Base-by-base conservation (phyloP, 345 rosid species). In the Eucalyptus rudis region DNA sequence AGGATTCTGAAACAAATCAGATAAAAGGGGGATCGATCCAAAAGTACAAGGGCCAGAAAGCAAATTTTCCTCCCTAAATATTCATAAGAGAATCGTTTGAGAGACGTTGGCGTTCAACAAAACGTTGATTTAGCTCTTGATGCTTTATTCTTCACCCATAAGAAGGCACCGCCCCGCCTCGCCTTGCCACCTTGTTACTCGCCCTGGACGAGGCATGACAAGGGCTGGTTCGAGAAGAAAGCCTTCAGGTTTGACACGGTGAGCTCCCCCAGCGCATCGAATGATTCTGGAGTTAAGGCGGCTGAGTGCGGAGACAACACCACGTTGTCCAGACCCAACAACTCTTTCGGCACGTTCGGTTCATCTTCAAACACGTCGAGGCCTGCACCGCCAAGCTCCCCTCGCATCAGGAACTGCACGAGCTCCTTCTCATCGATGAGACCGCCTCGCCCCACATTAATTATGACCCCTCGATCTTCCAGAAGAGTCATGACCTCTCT, bases 281-380 rank as follows among this genome's bases (percentile, higher is more conserved):
- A 66, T 36, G 93, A 92, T 91, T 94, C 96, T 1, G 95, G 93
- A 8, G 99, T 97, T n/a, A 49, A 4, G 52, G 91, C 92, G 22
- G 94, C 94, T 17, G 86, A 1, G 90, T 95, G 98, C 2, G 97
- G 98, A 49, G 98, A 95, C 91, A 96, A 88, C 29, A 95, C 97
- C n/a, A 96, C 98, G 89, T 93, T 96, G 49, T 97, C 96, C 92
- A 95, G 84, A 16, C 88, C 88, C 19, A 89, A 91, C 45, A 96
- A 90, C 89, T 94, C 95, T 59, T 90, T 64, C 0, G 97, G 96
- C 64, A 95, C 92, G 88, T 89, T 14, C 62, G 97, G 98, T 87
- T 97, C 98, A 7, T 95, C 88, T 94, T 95, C 97, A 90, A 95
- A 95, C 91, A 97, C 97, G 91, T 97, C 98, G 87, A 97, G 93